Percentiles rank a stretch among this genome's conserved stretches.
These are phyloP conservation scores for Globisporangium sylvaticum DNA, from an alignment of 352 stramenopile species.

Conservation along the genomic window DNA sequence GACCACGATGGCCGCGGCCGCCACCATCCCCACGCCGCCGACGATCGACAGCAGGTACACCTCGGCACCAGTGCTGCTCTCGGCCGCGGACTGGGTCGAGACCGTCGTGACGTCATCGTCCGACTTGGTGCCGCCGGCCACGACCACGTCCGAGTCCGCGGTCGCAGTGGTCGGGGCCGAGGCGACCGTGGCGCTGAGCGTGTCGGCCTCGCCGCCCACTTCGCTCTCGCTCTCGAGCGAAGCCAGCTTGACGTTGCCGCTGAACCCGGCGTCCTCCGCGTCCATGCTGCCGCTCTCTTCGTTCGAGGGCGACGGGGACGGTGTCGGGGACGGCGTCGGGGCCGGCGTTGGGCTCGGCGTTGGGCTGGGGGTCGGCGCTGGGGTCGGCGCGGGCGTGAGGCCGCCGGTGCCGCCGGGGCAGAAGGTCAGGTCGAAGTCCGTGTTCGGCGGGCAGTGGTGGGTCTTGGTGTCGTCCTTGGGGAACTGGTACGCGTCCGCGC, in stretches of 20 bases:
- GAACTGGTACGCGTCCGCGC: slow-evolving; percentile 61
- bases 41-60: slow-evolving; percentile 33
- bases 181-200: not conserved
- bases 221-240: slow-evolving; percentile 15
- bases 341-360: slow-evolving; percentile 27
- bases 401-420: slow-evolving; percentile 41
- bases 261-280: slow-evolving; percentile 5
- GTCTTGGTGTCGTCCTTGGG: slow-evolving; percentile 71
- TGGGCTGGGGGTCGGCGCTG: slow-evolving; percentile 26
- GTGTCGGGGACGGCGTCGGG: slow-evolving; percentile 26
- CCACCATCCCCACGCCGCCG: slow-evolving; percentile 36
- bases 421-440: slow-evolving; percentile 54
- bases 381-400: slow-evolving; percentile 25
- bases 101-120: slow-evolving; percentile 32
- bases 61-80: slow-evolving; percentile 10
- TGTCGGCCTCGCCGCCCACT: slow-evolving; percentile 2
- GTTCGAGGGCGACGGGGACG: slow-evolving; percentile 20
- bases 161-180: not conserved
- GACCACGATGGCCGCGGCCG: slow-evolving; percentile 46
- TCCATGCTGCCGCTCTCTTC: slow-evolving; percentile 11
- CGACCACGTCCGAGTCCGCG: slow-evolving; percentile 1
- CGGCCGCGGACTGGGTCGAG: slow-evolving; percentile 24
- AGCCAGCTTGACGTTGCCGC: slow-evolving; percentile 7
- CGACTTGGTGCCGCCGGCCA: slow-evolving; percentile 6
- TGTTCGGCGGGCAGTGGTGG: slow-evolving; percentile 34